phyloP scores from a whole-genome alignment of 2,329 filamentous ascomycete genomes.

The Hymenoscyphus linearis region DNA sequence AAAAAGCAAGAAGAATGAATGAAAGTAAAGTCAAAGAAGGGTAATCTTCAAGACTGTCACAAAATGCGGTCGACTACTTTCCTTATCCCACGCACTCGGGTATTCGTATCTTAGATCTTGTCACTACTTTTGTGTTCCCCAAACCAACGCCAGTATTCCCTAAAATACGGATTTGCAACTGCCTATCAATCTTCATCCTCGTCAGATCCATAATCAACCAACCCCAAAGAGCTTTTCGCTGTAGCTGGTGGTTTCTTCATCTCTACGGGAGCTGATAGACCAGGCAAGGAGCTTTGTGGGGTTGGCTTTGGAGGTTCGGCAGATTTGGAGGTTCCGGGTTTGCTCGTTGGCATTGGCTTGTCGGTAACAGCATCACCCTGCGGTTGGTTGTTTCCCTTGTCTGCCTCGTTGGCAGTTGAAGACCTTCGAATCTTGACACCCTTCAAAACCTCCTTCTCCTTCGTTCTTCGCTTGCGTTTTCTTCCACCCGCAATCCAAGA shows the following conservation, averaged over 20 bases:
- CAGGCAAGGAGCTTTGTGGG: neutral
- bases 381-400: conserved; percentile 2
- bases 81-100: neutral
- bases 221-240: conserved; percentile 31
- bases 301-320: neutral
- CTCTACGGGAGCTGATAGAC: conserved; percentile 2
- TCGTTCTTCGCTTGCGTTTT: conserved; percentile 37
- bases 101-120: neutral
- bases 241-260: conserved; percentile 17
- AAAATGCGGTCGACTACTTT: neutral
- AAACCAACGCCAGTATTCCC: neutral
- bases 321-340: conserved; percentile 1
- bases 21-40: no score
- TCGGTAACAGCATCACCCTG: neutral
- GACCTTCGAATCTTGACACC: conserved; percentile 30
- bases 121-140: neutral
- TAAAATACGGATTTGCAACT: neutral
- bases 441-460: conserved; percentile 35
- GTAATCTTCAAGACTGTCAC: neutral
- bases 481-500: conserved; percentile 33
- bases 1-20: no score
- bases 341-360: conserved; percentile 2
- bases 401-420: conserved; percentile 20
- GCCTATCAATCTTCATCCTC: conserved; percentile 38
- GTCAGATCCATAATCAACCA: conserved; percentile 55